Base-by-base conservation (phyloP, 208 protist species). In the Leishmania major region DNA sequence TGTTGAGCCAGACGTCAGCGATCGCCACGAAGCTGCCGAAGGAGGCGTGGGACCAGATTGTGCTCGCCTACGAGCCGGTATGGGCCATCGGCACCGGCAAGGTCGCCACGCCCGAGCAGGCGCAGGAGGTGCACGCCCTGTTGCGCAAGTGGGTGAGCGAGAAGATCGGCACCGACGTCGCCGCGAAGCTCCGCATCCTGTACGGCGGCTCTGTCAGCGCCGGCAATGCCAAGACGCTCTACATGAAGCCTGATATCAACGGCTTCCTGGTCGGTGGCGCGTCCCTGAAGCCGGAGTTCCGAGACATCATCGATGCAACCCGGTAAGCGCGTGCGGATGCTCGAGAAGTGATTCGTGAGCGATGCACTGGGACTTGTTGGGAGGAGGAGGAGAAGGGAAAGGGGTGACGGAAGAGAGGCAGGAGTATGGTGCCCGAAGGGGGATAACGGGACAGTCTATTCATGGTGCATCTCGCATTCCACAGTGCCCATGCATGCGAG, bases 81-180 rank as follows among this genome's bases (percentile, higher is more conserved):
- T 99, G 98, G 98, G 99, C 99, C 69, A 99, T 99, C 85, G 99
- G 99, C 69, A 99, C 99, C 79, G 99, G 99, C 75, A 96, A 98
- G 75, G 97, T 97, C 67, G 99, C 99, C 53, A 96, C 98, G 6
- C 98, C 99, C 17, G 89, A 98, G 81, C 97, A 99, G 91, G 99
- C 98, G 77, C 95, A 99, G 91, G 94, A 98, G 79, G 95, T 97
- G 51, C 98, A 99, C 89, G 84, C 74, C 3, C 78, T 91, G 43
- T 92, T 99, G 72, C 91, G 99, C 80, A 67, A 84, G 53, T 99
- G 95, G 96, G 80, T 99, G 47, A 72, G 64, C 43, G 78, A 89
- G 25, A 97, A 98, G 55, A 88, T 99, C 59, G 91, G 81, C 43
- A 75, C 88, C 7, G 93, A 99, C n/a, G 96, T 99, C 53, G 98